Evolutionary conservation across 2,329 filamentous ascomycete species (phyloP), one percentile per base, ranked within the genome.

Genomic region (Scedosporium minutisporum): DNA sequence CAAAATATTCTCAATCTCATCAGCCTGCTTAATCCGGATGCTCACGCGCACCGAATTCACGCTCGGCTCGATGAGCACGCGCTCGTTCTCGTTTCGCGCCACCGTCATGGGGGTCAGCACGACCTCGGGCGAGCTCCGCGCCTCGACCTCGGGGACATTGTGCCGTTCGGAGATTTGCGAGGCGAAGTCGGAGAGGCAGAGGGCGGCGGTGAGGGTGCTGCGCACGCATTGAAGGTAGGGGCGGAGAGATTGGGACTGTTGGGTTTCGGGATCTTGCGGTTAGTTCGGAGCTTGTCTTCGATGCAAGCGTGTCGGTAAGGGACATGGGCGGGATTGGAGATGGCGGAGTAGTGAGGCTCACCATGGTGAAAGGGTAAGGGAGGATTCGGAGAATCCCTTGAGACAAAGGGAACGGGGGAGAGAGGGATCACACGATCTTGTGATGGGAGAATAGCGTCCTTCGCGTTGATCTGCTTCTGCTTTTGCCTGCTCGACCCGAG

Each of bases 21-120:
- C 95, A 65, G 95, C 95, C 81, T 99, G 95, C 80, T 99, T 99
- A 77, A 99, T 97, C 82, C 93, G 91, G 80, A 99, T 96, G 83
- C 91, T 96, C 72, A 99, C 90, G 69, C 95, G 89, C 68, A 99
- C 90, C 68, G 90, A 96, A 83, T 99, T 99, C 79, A 97, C 89
- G 75, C 90, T 95, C 62, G 95, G 93, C 79, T 97, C 93, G 73
- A 97, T 96, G 65, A 96, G 81, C 68, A 99, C 93, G 69, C 90
- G 88, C 83, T 99, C 95, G 75, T 97, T 96, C 77, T 97, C 93
- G 77, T 99, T 99, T 67, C 95, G 87, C 66, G 93, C 89, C 68
- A 99, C 87, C 29, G 89, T 92, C 66, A 99, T 80, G 18, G 93
- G 93, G 71, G 95, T 96, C 65, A 99, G 82, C 23, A 99, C 84